Conservation (phyloP, 495 filamentous ascomycete genomes). For the Aspergillus biplanus region DNA sequence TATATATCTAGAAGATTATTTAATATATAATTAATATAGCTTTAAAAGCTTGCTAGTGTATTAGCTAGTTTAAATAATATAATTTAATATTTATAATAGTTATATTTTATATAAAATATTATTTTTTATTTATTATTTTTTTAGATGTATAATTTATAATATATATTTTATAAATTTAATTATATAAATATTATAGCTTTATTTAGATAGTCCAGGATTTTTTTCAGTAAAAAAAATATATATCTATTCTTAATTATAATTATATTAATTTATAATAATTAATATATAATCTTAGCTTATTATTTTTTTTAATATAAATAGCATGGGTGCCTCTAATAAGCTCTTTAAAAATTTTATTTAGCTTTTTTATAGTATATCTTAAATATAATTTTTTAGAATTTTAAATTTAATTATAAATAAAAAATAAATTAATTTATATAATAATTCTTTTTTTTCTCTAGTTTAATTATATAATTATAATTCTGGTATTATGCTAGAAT, state of each 20-base stretch:
- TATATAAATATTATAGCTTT: background rate
- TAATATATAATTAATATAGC: background rate
- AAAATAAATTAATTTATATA: slow-evolving; percentile 3
- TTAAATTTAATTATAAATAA: background rate
- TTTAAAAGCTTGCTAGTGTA: background rate
- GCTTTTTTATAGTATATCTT: background rate
- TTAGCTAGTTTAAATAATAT: slow-evolving; percentile 5
- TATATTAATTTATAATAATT: slow-evolving; percentile 1
- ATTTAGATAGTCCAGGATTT: background rate
- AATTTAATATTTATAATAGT: background rate
- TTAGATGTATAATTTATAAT: background rate
- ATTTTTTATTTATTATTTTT: background rate
- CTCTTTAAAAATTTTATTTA: slow-evolving; percentile 3
- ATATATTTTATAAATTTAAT: background rate
- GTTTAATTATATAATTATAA: background rate
- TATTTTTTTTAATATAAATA: slow-evolving; percentile 6
- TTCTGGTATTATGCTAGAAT: background rate
- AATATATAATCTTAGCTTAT: background rate
- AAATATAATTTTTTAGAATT: background rate
- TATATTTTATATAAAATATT: slow-evolving; percentile 1
- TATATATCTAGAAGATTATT: no score
- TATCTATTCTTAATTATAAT: slow-evolving; percentile 8
- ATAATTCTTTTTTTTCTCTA: background rate
- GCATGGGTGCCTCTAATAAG: background rate
- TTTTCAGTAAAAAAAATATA: background rate